These are phyloP conservation scores for Ricinus communis DNA, from an alignment of 345 rosid genomes.

Conservation along the genomic window DNA sequence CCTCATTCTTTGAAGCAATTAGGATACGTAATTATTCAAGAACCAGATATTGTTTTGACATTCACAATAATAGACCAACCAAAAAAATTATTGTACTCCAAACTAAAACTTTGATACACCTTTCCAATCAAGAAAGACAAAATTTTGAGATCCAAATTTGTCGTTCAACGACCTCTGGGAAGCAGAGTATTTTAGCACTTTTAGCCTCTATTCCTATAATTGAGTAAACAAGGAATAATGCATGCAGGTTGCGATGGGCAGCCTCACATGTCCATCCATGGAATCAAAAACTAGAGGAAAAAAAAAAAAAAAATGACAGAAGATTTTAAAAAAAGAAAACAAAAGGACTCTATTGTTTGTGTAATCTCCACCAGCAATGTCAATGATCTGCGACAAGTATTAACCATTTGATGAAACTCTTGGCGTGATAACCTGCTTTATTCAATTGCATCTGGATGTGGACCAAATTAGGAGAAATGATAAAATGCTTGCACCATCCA, in stretches of 20 bases:
- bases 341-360: neutral
- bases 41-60: no score
- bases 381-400: conserved; percentile 14
- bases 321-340: neutral
- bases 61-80: no score
- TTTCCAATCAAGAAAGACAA: conserved; percentile 18
- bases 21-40: no score
- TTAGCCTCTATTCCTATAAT: conserved; percentile 9
- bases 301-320: neutral
- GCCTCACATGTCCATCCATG: conserved; percentile 8
- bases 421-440: conserved; percentile 27
- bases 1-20: no score
- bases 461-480: neutral
- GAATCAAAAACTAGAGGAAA: neutral
- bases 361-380: conserved; percentile 20
- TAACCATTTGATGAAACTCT: conserved; percentile 5
- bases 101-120: conserved; percentile 16
- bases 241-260: neutral
- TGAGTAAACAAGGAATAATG: conserved; percentile 6
- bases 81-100: neutral
- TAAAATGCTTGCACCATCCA: conserved; percentile 6
- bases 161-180: neutral
- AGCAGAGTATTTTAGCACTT: conserved; percentile 12
- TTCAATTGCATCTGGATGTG: conserved; percentile 1
- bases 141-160: conserved; percentile 11